Base-by-base conservation (phyloP, 176 grass and related monocot genomes). In the Thalia dealbata region DNA sequence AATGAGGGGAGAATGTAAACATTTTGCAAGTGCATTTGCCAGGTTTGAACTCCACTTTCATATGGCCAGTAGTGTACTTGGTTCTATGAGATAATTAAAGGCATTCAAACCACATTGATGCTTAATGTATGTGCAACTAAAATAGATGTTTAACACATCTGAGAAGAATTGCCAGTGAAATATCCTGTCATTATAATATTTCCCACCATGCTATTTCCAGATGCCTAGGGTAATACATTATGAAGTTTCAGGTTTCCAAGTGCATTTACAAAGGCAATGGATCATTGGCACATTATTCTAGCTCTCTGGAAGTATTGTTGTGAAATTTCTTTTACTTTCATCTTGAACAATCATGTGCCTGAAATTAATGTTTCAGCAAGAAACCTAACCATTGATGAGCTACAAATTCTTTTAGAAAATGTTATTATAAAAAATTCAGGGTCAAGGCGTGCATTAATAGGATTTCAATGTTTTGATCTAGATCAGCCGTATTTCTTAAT, bases 1-100 rank as follows among this genome's bases (percentile, higher is more conserved):
- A 52, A 89, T 96, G 88, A 84, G 88, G 85, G 92, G 88, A 77
- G 86, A 91, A 69, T 96, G 92, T 64, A 96, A 91, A 80, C 92
- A 96, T 61, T 96, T 96, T 71, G 88, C 92, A 68, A 96, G 92
- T 81, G 88, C 88, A 73, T 91, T 91, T 76, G 81, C 92, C 59
- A 96, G 92, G 92, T 96, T 44, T n/a, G 18, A 68, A 43, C 1
- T 68, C 3, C 1, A 21, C 8, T 35, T 68, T 43, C 18, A 68
- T 12, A 32, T 65, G 7, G 54, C 19, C 7, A 24, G 65, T 22
- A 35, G 18, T 68, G 10, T 43, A 41, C 18, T 15, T 10, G 21
- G 7, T 11, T 16, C 38, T 43, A 68, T 7, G 3, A 22, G 38
- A 41, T 21, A n/a, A n/a, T 58, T 58, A n/a, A 58, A n/a, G 18